Base-by-base conservation (phyloP, 1,284 basidiomycete species). In the Lentinula novae-zelandiae region DNA sequence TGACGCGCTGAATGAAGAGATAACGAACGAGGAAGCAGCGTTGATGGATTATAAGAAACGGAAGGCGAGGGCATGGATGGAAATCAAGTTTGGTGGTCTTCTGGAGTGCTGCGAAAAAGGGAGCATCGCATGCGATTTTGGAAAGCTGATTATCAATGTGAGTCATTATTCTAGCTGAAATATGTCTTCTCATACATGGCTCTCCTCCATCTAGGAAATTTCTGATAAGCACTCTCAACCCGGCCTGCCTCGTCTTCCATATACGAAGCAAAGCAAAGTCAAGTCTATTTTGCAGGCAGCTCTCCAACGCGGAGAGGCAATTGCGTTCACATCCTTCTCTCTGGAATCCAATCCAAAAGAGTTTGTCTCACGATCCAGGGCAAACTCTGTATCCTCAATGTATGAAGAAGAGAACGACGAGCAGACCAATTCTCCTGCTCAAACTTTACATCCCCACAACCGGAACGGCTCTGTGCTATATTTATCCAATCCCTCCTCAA, bases 51-150 rank as follows among this genome's bases (percentile, higher is more conserved):
- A 89, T 71, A 98, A 97, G 77, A 83, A 96, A 22, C 72, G 78
- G 1, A 82, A 82, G 20, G 78, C 85, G 3, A 86, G 84, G 64
- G 81, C 84, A 60, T 93, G 90, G 73, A 85, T 97, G 80, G 84
- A 85, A 1, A 77, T 93, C 69, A 96, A 96, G 77, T 95, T 95
- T 69, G 93, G 93, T 34, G 94, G 92, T 1, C 74, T 97, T 50
- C 76, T 89, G 61, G 95, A 97, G 74, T 87, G 86, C 60, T 93
- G 89, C 51, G 92, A 95, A 75, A 95, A 94, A 75, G 87, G 93
- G 63, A 79, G 77, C 85, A 90, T 96, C 66, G 82, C 88, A 38
- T 93, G 88, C 33, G 90, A 95, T 65, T 81, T 87, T 44, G 94
- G 93, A 7, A 93, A 91, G 72, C 80, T 87, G 13, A 76, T 96